phyloP scores from a whole-genome alignment of 1,139 yeast species.

The Candida sp. region DNA sequence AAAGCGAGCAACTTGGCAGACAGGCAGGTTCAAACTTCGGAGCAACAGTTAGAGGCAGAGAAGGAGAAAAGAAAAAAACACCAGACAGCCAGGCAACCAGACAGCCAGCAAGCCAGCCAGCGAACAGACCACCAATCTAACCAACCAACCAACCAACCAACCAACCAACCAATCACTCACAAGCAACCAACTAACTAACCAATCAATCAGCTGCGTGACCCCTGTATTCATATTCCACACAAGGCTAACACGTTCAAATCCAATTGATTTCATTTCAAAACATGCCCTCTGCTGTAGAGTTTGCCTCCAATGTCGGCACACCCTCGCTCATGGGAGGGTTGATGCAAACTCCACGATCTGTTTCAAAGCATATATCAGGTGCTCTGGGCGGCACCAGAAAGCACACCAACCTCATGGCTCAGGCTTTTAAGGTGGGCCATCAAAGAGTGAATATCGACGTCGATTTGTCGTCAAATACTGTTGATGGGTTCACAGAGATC shows the following conservation, averaged over 20 bases:
- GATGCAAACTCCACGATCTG: constrained; percentile 10
- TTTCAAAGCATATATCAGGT: neutral
- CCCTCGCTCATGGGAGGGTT: constrained; percentile 6
- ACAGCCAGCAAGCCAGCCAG: neutral
- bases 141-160: neutral
- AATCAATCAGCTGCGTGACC: neutral
- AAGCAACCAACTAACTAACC: neutral
- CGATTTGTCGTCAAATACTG: constrained; percentile 55
- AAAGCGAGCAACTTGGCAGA: too few relatives aligned
- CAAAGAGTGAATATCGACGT: constrained; percentile 73
- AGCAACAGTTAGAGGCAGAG: neutral
- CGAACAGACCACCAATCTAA: neutral
- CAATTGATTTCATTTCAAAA: neutral
- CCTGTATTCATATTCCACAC: neutral
- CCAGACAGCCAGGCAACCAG: neutral
- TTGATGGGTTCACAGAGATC: constrained; percentile 83
- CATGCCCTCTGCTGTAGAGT: constrained; percentile 5
- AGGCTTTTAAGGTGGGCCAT: constrained; percentile 62
- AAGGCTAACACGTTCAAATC: neutral
- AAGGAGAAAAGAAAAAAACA: neutral
- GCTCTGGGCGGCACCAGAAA: neutral
- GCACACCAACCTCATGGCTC: constrained; percentile 30
- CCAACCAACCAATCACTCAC: neutral
- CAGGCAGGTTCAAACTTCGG: neutral
- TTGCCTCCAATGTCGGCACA: constrained; percentile 9